Conservation (phyloP, 768 basidiomycete species). For the Russula sp. region DNA sequence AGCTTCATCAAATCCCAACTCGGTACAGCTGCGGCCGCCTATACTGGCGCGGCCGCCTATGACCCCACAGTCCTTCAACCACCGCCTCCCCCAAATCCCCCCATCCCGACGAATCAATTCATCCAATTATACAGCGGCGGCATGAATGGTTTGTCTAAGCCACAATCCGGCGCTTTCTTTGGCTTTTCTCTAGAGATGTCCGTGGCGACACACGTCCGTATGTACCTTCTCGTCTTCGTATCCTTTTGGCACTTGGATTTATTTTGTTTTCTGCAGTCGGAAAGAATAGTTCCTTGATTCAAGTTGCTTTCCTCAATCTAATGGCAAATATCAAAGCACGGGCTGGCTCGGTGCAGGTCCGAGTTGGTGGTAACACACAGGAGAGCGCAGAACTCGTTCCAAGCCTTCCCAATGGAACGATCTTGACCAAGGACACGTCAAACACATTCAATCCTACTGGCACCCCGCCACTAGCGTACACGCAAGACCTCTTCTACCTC, state of each 20-base stretch:
- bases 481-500: slow-evolving; percentile 60
- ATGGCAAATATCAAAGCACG: slow-evolving; percentile 66
- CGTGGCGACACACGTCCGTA: slow-evolving; percentile 58
- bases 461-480: slow-evolving; percentile 62
- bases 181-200: slow-evolving; percentile 78
- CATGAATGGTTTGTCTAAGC: slow-evolving; percentile 37
- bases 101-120: slow-evolving; percentile 39
- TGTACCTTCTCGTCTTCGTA: slow-evolving; percentile 28
- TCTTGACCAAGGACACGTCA: slow-evolving; percentile 44
- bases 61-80: slow-evolving; percentile 46
- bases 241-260: background rate
- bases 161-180: slow-evolving; percentile 51
- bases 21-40: slow-evolving; percentile 34
- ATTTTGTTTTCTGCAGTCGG: slow-evolving; percentile 37
- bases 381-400: slow-evolving; percentile 52
- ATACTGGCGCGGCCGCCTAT: slow-evolving; percentile 46
- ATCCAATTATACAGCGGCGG: slow-evolving; percentile 35
- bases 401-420: slow-evolving; percentile 41
- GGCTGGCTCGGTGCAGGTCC: slow-evolving; percentile 54
- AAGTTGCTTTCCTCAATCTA: slow-evolving; percentile 71
- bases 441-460: slow-evolving; percentile 45
- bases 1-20: slow-evolving; percentile 14
- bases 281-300: slow-evolving; percentile 47
- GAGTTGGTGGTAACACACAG: slow-evolving; percentile 78
- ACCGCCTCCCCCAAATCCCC: slow-evolving; percentile 44